A percentile compares a stretch with the other conserved stretches of the same genome.
phyloP scores from a whole-genome alignment of 2,329 filamentous ascomycete species.

The Truncatella angustata region DNA sequence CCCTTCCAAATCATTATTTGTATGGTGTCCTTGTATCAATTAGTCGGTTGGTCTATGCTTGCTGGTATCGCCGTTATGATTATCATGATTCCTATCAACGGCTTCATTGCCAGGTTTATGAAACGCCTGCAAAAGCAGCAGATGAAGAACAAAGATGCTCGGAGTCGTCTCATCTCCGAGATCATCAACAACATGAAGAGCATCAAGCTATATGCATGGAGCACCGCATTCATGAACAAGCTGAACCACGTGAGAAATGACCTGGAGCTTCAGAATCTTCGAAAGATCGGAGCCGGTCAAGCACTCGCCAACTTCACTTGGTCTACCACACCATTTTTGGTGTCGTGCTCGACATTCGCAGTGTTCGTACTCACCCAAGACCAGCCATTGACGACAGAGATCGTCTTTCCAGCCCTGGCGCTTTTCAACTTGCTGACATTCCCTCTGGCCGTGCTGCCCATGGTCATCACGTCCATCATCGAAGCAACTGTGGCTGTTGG shows the following conservation, averaged over 20 bases:
- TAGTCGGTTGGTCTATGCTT: constrained; percentile 95
- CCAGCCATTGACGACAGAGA: constrained; percentile 82
- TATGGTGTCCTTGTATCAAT: constrained; percentile 91
- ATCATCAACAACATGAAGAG: constrained; percentile 99
- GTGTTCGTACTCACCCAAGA: constrained; percentile 87
- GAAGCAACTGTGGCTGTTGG: constrained; percentile 91
- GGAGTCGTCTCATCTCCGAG: constrained; percentile 91
- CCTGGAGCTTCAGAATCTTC: constrained; percentile 88
- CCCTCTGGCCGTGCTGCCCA: constrained; percentile 87
- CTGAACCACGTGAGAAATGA: constrained; percentile 96
- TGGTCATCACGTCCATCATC: constrained; percentile 96
- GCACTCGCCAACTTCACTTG: constrained; percentile 96
- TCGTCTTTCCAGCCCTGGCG: constrained; percentile 87
- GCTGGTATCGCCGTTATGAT: constrained; percentile 94
- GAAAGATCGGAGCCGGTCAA: constrained; percentile 93
- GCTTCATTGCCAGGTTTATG: constrained; percentile 87
- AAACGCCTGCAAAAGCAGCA: constrained; percentile 92
- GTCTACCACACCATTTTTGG: constrained; percentile 95
- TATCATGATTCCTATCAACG: constrained; percentile 95
- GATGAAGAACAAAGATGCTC: constrained; percentile 98
- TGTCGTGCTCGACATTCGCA: constrained; percentile 94
- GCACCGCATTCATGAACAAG: constrained; percentile 94
- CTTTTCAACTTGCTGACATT: constrained; percentile 97
- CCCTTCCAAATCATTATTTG: constrained; percentile 95
- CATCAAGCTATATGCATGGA: constrained; percentile 98